Conservation (phyloP, 192 early-diverging fungal species). For the Coemansia sp. region DNA sequence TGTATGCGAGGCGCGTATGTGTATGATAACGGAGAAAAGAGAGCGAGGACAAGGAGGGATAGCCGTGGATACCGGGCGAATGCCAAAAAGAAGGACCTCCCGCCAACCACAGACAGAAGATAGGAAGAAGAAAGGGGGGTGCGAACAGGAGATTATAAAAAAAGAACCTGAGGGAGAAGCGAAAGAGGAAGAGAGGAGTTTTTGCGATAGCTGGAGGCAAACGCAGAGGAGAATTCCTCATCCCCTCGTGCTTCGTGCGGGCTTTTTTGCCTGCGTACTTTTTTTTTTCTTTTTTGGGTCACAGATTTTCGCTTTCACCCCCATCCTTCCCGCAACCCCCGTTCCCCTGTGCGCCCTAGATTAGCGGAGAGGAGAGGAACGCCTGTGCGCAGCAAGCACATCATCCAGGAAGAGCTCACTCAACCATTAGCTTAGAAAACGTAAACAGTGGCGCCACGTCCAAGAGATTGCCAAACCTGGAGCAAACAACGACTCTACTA, state of each 20-base stretch:
- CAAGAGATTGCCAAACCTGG: slow-evolving; percentile 5
- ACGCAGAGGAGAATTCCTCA: neutral
- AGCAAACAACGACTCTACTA: neutral
- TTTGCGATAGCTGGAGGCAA: neutral
- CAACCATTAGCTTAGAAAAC: neutral
- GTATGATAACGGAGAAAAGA: neutral
- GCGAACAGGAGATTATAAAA: neutral
- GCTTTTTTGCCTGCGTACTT: neutral
- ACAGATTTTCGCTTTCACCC: neutral
- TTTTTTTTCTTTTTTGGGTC: neutral
- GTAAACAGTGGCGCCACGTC: slow-evolving; percentile 8
- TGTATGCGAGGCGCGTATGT: slow-evolving; percentile 10
- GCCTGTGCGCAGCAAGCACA: neutral
- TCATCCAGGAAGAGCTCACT: neutral
- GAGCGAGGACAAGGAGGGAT: neutral
- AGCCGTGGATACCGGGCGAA: slow-evolving; percentile 8
- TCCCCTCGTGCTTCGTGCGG: neutral
- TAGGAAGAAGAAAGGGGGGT: neutral
- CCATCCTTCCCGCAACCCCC: neutral
- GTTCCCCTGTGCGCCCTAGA: neutral
- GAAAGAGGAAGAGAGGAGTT: neutral
- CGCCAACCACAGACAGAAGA: slow-evolving; percentile 7
- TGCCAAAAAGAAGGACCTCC: neutral
- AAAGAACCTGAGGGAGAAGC: neutral
- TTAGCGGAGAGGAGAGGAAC: neutral